phyloP scores from a whole-genome alignment of 106 monocot species.

The Dioscorea zingiberensis region DNA sequence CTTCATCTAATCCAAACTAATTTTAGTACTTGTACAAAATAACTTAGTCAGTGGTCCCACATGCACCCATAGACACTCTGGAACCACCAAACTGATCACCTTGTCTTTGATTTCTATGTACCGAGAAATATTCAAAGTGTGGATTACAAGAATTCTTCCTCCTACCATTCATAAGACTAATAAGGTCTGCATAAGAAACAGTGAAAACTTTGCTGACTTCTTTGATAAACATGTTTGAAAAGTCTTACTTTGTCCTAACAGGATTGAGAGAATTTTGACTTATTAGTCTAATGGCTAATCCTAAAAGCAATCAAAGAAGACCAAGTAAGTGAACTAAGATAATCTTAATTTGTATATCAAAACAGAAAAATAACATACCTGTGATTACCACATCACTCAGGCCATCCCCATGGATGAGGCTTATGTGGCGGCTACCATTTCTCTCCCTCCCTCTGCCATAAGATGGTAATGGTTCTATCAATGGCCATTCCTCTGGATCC shows the following conservation, averaged over 20 bases:
- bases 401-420: constrained; percentile 82
- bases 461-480: constrained; percentile 83
- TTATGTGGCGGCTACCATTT: constrained; percentile 69
- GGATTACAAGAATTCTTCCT: background rate
- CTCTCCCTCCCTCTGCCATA: constrained; percentile 96
- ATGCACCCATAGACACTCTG: too few species aligned
- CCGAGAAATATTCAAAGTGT: too few species aligned
- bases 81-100: too few species aligned
- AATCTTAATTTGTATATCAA: background rate
- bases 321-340: background rate
- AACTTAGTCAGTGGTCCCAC: too few species aligned
- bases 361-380: constrained; percentile 26
- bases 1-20: too few species aligned
- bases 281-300: background rate
- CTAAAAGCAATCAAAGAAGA: background rate
- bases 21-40: too few species aligned
- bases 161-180: background rate
- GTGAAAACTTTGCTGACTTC: background rate
- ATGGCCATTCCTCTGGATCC: constrained; percentile 81
- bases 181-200: background rate
- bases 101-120: too few species aligned
- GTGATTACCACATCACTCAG: constrained; percentile 72
- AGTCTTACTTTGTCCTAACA: background rate
- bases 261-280: background rate
- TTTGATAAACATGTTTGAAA: background rate